phyloP scores from a whole-genome alignment of 1,284 basidiomycete species.

The Anthracocystis walkeri region DNA sequence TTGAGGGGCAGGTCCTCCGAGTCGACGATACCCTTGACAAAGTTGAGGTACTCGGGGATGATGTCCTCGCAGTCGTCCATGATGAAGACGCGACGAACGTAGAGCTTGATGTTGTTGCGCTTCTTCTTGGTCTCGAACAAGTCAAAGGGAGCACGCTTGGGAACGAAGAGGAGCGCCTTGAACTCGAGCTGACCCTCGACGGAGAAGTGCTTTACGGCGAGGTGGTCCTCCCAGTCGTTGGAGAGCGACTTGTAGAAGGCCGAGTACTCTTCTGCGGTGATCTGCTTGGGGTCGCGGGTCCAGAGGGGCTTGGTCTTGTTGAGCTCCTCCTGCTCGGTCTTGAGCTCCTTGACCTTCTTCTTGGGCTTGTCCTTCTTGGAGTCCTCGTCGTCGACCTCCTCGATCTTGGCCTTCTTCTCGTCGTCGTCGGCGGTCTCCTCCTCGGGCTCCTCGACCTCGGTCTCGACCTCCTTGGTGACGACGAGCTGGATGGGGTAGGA shows the following conservation, averaged over 20 bases:
- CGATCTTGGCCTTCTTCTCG: slow-evolving; percentile 79
- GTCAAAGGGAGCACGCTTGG: slow-evolving; percentile 91
- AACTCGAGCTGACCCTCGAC: slow-evolving; percentile 99
- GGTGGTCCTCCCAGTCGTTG: slow-evolving; percentile 99
- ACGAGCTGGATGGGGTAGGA: slow-evolving; percentile 99
- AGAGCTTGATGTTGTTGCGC: slow-evolving; percentile 99
- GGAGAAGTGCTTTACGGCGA: slow-evolving; percentile 99
- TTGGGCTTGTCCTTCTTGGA: slow-evolving; percentile 80
- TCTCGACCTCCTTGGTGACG: slow-evolving; percentile 98
- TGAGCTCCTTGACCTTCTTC: slow-evolving; percentile 83
- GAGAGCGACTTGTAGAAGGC: slow-evolving; percentile 99
- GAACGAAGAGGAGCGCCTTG: slow-evolving; percentile 93
- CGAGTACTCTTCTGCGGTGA: slow-evolving; percentile 90
- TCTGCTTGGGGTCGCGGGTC: slow-evolving; percentile 95
- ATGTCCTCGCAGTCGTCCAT: slow-evolving; percentile 99
- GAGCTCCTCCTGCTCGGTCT: slow-evolving; percentile 89
- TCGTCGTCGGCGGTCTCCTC: slow-evolving; percentile 76
- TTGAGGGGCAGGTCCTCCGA: slow-evolving; percentile 99
- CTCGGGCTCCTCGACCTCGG: slow-evolving; percentile 83
- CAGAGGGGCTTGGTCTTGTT: slow-evolving; percentile 99
- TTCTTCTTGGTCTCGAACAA: slow-evolving; percentile 99
- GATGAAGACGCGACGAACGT: slow-evolving; percentile 99
- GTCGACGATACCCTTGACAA: slow-evolving; percentile 94
- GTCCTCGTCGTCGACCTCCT: slow-evolving; percentile 83
- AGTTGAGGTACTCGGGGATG: slow-evolving; percentile 99